These are phyloP conservation scores for Circinella umbellata DNA, from an alignment of 371 early-diverging fungal genomes.

Conservation along the genomic window DNA sequence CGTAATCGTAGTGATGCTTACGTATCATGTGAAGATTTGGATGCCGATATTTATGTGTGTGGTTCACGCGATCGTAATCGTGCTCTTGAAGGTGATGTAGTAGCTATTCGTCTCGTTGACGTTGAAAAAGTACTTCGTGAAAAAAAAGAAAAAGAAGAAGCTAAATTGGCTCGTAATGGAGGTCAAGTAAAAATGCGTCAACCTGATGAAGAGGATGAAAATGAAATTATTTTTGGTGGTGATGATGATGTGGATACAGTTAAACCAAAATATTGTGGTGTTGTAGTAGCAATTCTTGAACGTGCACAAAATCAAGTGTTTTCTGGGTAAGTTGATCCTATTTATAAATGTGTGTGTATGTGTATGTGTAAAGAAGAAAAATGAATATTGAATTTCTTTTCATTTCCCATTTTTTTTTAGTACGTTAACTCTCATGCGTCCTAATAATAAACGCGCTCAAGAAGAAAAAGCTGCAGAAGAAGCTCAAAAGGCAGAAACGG, in stretches of 20 bases:
- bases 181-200: slow-evolving; percentile 44
- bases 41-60: slow-evolving; percentile 77
- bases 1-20: slow-evolving; percentile 85
- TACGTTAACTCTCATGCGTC: slow-evolving; percentile 59
- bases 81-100: slow-evolving; percentile 87
- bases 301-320: slow-evolving; percentile 68
- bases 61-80: slow-evolving; percentile 84
- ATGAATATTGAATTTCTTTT: neutral
- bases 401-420: slow-evolving; percentile 21
- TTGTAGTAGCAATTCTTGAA: slow-evolving; percentile 71
- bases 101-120: slow-evolving; percentile 81
- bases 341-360: neutral
- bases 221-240: slow-evolving; percentile 56
- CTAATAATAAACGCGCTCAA: slow-evolving; percentile 63
- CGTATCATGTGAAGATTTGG: slow-evolving; percentile 72
- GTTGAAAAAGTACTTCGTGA: slow-evolving; percentile 65
- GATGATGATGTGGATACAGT: slow-evolving; percentile 60
- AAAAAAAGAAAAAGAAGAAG: slow-evolving; percentile 62
- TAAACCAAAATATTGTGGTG: slow-evolving; percentile 69
- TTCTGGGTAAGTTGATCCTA: slow-evolving; percentile 45
- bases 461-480: slow-evolving; percentile 51
- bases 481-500: slow-evolving; percentile 26
- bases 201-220: slow-evolving; percentile 57
- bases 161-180: slow-evolving; percentile 52
- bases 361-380: no score